phyloP scores from a whole-genome alignment of 192 early-diverging fungal genomes.

The Coemansia sp. region DNA sequence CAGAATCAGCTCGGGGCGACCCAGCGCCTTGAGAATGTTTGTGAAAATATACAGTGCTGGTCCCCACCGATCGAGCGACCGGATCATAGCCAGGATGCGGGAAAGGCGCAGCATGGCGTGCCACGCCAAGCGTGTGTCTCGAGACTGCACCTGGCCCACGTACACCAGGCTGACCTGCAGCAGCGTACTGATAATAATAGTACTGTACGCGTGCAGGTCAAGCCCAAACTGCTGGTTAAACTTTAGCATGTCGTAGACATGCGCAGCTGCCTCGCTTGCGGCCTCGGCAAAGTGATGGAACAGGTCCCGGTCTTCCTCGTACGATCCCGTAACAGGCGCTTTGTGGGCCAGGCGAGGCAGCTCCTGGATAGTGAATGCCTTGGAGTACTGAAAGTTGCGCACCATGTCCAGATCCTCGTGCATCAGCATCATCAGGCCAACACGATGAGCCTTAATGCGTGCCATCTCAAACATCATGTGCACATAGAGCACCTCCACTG shows the following conservation, averaged over 20 bases:
- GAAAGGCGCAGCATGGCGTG: conserved; percentile 50
- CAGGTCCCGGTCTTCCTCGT: conserved; percentile 35
- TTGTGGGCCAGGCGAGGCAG: conserved; percentile 18
- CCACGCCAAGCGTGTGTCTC: conserved; percentile 39
- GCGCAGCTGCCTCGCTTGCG: conserved; percentile 24
- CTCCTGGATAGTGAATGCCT: conserved; percentile 31
- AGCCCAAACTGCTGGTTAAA: conserved; percentile 51
- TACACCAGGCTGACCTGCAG: conserved; percentile 50
- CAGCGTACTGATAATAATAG: conserved; percentile 41
- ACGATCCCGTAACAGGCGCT: conserved; percentile 17
- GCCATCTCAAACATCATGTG: conserved; percentile 51
- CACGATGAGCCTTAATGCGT: conserved; percentile 51
- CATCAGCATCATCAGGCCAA: conserved; percentile 49
- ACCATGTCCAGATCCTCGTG: conserved; percentile 53
- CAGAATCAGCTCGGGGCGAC: conserved; percentile 43
- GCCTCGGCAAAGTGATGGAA: conserved; percentile 25
- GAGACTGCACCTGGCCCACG: conserved; percentile 48
- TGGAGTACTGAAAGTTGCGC: conserved; percentile 54
- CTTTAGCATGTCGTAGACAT: conserved; percentile 48
- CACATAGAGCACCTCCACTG: conserved; percentile 50
- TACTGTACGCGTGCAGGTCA: conserved; percentile 47
- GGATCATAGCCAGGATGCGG: conserved; percentile 50
- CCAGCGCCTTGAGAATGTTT: conserved; percentile 55
- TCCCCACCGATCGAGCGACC: conserved; percentile 53
- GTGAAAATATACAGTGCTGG: conserved; percentile 55